Evolutionary conservation across 176 grass and related monocot species (phyloP), one percentile per base, ranked within the genome.

Genomic region (Paspalum notatum): DNA sequence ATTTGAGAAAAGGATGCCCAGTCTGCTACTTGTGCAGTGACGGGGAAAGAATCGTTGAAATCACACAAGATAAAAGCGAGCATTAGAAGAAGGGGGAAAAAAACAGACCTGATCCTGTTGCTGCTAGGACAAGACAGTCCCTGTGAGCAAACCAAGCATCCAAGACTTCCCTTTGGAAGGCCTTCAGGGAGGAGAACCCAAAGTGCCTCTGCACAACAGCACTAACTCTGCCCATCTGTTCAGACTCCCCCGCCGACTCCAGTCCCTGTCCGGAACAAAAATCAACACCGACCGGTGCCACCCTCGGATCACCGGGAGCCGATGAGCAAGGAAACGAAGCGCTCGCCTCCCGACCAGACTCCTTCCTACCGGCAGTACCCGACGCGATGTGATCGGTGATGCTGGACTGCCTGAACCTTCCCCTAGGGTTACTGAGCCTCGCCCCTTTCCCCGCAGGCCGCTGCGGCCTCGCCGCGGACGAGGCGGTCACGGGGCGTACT

Each of bases 101-200:
- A 55, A 17, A 18, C 3, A 70, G 56, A 95, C 95, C 95, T 39
- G 95, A 95, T 79, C 95, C 95, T 62, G 95, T 98, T 27, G 95
- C 95, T 21, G 95, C 90, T 76, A 98, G 90, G 78, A 95, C 81
- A 84, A 95, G 88, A 49, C 84, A 95, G 66, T 95, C 92, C 77
- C 80, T 84, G 52, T 88, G 87, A 50, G 84, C 77, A 57, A 78
- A 91, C 95, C 92, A 98, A 91, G 95, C 78, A 38, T 90, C 78
- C 84, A 98, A 53, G 85, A 89, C 90, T 86, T 98, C 88, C 83
- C 73, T 93, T 78, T 95, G 95, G 61, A 98, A 95, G 39, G 42
- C 52, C 85, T 93, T 98, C n/a, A 98, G 76, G 6, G 66, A 77
- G 68, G 86, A 86, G 76, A 98, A 91, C 1, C 90, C 90, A 54